A percentile compares a stretch with the other conserved stretches of the same genome.
phyloP scores from a whole-genome alignment of 345 rosid species.

The Citrus hindsii region DNA sequence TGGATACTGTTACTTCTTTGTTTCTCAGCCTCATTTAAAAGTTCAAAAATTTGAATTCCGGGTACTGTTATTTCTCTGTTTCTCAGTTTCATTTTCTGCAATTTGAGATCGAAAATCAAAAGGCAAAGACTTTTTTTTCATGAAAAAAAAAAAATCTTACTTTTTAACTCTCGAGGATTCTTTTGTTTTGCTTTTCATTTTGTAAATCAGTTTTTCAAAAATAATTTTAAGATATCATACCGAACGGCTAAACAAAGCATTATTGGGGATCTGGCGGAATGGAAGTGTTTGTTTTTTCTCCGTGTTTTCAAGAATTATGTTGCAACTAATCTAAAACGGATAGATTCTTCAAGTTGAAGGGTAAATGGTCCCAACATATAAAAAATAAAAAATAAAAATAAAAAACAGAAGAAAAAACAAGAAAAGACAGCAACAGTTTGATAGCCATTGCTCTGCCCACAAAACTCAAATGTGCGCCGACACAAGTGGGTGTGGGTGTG shows the following conservation, averaged over 20 bases:
- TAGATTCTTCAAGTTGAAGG: not conserved
- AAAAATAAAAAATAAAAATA: not conserved
- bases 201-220: not conserved
- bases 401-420: not conserved
- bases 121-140: not conserved
- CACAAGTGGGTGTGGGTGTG: slow-evolving; percentile 9
- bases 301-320: not conserved
- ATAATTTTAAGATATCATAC: not conserved
- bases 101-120: not conserved
- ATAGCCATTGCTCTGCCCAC: not conserved
- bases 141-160: too few relatives aligned
- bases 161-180: not conserved
- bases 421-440: not conserved
- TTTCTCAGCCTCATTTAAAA: not conserved
- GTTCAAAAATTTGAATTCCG: not conserved
- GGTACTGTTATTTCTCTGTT: not conserved
- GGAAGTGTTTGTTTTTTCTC: not conserved
- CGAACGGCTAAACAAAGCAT: not conserved
- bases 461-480: not conserved
- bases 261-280: not conserved
- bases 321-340: not conserved
- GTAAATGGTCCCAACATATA: slow-evolving; percentile 6
- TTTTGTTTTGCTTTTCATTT: not conserved
- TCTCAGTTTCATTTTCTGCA: not conserved
- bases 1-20: not conserved